These are phyloP conservation scores for Anisodus tanguticus DNA, from an alignment of 257 asterid genomes.

Conservation along the genomic window DNA sequence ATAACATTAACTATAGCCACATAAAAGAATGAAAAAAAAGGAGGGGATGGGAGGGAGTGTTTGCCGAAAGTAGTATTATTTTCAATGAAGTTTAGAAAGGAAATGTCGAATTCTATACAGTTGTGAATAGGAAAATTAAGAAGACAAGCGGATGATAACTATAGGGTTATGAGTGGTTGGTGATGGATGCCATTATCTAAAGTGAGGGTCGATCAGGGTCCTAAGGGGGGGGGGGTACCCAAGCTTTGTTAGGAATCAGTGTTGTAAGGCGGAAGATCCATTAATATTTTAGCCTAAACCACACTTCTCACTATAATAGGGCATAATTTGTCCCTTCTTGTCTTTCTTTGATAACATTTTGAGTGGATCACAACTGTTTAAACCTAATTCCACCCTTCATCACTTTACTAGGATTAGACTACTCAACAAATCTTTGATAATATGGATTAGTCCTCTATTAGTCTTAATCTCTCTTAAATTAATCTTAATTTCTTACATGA, in stretches of 20 bases:
- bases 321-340: slow-evolving; percentile 27
- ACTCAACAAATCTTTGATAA: not conserved
- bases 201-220: not conserved
- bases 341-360: slow-evolving; percentile 20
- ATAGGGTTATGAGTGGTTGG: slow-evolving; percentile 19
- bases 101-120: slow-evolving; percentile 10
- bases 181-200: not conserved
- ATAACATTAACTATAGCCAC: not conserved
- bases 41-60: not conserved
- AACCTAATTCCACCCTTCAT: slow-evolving; percentile 27
- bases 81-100: not conserved
- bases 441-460: not conserved
- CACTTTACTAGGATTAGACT: not conserved
- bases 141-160: slow-evolving; percentile 8
- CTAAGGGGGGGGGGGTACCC: not conserved
- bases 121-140: slow-evolving; percentile 26
- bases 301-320: not conserved
- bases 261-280: not conserved
- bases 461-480: not conserved
- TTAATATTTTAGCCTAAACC: slow-evolving; percentile 2
- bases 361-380: slow-evolving; percentile 28
- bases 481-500: not conserved
- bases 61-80: slow-evolving; percentile 8
- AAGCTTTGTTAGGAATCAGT: slow-evolving; percentile 31
- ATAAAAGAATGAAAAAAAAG: not conserved